Percentiles rank a stretch among this genome's conserved stretches.
Evolutionary conservation across 352 stramenopile genomes (phyloP).

Genomic region (Globisporangium spiculum): DNA sequence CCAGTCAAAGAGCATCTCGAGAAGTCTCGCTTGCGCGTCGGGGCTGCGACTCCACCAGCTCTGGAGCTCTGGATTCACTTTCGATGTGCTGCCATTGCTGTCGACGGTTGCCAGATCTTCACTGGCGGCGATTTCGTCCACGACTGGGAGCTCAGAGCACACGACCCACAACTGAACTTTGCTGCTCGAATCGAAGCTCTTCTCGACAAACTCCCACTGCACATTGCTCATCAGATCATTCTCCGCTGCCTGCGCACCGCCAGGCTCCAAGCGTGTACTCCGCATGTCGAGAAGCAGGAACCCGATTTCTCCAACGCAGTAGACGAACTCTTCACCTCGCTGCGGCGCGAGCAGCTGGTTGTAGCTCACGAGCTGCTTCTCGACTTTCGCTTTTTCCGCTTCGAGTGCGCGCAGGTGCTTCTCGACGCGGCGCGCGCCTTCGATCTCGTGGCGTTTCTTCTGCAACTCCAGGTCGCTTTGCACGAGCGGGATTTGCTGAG

Average conservation of each 20-base stretch:
- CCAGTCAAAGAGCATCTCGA: slow-evolving; percentile 67
- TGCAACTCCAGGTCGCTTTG: slow-evolving; percentile 45
- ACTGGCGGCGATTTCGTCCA: slow-evolving; percentile 25
- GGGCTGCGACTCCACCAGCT: slow-evolving; percentile 42
- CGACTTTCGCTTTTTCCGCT: slow-evolving; percentile 41
- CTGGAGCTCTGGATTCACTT: slow-evolving; percentile 17
- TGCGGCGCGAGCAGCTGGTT: slow-evolving; percentile 56
- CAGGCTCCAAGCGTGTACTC: slow-evolving; percentile 47
- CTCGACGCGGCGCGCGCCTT: slow-evolving; percentile 54
- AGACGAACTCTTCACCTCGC: slow-evolving; percentile 60
- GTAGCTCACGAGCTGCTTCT: slow-evolving; percentile 58
- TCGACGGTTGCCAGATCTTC: background rate
- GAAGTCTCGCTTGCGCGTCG: slow-evolving; percentile 35
- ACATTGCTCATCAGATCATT: slow-evolving; percentile 52
- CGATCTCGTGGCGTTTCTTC: slow-evolving; percentile 68
- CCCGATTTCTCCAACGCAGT: slow-evolving; percentile 35
- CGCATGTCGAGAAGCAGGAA: slow-evolving; percentile 69
- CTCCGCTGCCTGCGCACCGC: slow-evolving; percentile 52
- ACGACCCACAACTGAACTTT: slow-evolving; percentile 39
- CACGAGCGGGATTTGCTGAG: slow-evolving; percentile 35
- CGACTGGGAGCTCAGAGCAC: slow-evolving; percentile 49
- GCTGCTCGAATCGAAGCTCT: slow-evolving; percentile 28
- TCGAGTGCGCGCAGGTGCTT: slow-evolving; percentile 51
- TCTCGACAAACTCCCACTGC: slow-evolving; percentile 64
- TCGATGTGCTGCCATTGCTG: background rate